Evolutionary conservation across 2,329 filamentous ascomycete genomes (phyloP).

Genomic region (Ophiostoma novo-ulmi): DNA sequence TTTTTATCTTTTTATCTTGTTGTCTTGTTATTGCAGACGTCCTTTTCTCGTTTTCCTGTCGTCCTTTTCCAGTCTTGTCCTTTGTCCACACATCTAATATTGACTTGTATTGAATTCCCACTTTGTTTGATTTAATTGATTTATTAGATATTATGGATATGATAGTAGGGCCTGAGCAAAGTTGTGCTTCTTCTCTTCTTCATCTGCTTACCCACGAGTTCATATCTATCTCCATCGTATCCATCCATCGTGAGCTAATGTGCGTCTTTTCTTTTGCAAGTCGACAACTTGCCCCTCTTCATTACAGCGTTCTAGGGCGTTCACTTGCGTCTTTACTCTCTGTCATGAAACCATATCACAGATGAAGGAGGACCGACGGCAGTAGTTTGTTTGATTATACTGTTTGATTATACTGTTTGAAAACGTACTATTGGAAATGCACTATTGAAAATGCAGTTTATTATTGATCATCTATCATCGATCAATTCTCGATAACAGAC

Average conservation of each 20-base stretch:
- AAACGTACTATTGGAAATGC: too few species aligned
- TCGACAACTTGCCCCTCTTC: neutral
- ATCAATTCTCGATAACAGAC: neutral
- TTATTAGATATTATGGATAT: too few species aligned
- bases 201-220: neutral
- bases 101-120: slow-evolving; percentile 1
- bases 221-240: neutral
- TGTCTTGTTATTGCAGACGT: neutral
- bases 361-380: neutral
- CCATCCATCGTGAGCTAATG: slow-evolving; percentile 8
- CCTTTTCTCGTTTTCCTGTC: neutral
- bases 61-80: neutral
- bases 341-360: neutral
- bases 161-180: too few species aligned
- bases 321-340: neutral
- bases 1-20: neutral
- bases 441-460: too few species aligned
- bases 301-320: neutral
- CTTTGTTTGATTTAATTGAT: neutral
- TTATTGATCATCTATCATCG: too few species aligned
- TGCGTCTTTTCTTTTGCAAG: slow-evolving; percentile 2
- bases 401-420: too few species aligned
- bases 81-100: neutral
- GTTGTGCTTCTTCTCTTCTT: too few species aligned
- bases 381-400: neutral